Evolutionary conservation across 2,329 filamentous ascomycete genomes (phyloP).

Genomic region (Davidsoniella australis): DNA sequence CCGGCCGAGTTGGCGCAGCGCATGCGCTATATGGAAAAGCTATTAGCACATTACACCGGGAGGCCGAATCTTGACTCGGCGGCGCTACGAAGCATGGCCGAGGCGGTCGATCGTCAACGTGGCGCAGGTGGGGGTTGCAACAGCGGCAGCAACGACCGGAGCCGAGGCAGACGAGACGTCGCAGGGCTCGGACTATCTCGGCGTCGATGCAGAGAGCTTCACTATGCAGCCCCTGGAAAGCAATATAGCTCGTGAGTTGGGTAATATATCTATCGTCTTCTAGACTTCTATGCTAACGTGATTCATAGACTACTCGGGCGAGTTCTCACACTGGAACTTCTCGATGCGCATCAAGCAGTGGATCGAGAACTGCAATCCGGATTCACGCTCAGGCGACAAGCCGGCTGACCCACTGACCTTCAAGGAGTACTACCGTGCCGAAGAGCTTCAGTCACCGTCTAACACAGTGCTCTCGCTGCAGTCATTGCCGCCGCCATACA

Average conservation of each 20-base stretch:
- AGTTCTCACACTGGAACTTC: constrained; percentile 37
- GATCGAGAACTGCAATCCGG: constrained; percentile 23
- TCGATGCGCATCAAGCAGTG: constrained; percentile 33
- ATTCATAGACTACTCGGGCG: constrained; percentile 29
- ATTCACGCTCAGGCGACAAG: constrained; percentile 6
- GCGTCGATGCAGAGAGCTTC: constrained; percentile 23
- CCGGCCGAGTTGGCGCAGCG: constrained; percentile 14
- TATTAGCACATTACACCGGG: constrained; percentile 30
- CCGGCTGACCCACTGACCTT: constrained; percentile 16
- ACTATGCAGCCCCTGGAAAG: constrained; percentile 25
- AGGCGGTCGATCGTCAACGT: constrained; percentile 23
- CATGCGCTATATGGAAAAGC: constrained; percentile 25
- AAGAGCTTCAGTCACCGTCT: constrained; percentile 26
- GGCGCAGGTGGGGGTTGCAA: background rate
- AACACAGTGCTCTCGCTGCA: constrained; percentile 23
- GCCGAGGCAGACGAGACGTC: constrained; percentile 7
- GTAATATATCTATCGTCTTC: background rate
- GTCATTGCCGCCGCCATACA: constrained; percentile 28
- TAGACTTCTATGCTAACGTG: background rate
- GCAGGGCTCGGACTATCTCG: constrained; percentile 14
- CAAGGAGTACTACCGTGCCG: constrained; percentile 28
- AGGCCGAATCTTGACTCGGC: constrained; percentile 25
- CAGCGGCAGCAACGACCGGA: background rate
- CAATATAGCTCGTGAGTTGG: constrained; percentile 24
- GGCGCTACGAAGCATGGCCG: constrained; percentile 25